Base-by-base conservation (phyloP, 2,329 filamentous ascomycete genomes). In the Pestalotiopsis sp. region DNA sequence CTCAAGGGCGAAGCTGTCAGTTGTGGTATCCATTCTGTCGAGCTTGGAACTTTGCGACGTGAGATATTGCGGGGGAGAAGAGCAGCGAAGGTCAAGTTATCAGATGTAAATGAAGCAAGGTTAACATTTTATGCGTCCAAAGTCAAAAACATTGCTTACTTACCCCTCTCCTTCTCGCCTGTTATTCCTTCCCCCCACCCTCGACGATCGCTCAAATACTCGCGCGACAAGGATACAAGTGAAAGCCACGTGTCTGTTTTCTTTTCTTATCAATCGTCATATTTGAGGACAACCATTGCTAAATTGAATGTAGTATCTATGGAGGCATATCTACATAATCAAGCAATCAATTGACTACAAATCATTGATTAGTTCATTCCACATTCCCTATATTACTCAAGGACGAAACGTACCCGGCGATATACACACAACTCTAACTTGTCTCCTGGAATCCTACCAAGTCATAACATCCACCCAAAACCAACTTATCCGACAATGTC, bases 1-100 rank as follows among this genome's bases (percentile, higher is more conserved):
- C 66, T 77, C 82, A 69, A 88, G 81, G 36, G 74, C 76, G 76
- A 86, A 86, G 17, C 70, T 61, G 4, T 69, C 69, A 23, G 63
- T 52, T 56, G 61, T 67, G 38, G 31, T 40, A 65, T 59, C 49
- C 66, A 68, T 70, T 17, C 41, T 17, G 57, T 17, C 23, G 7
- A 27, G 13, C 23, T 6, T 36, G 57, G 13, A 17, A 4, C 23
- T 17, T 59, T 14, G 12, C 14, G 14, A 14, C 3, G 20, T 13
- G 14, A 36, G 27, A 27, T n/a, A 36, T 59, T 36, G 57, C 14
- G 27, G 27, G 31, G 3, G 57, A 27, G 23, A 36, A 40, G 13
- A 12, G 9, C 25, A 23, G 17, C 31, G 12, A 20, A 36, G 1
- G 2, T 11, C 59, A 62, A 41, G 36, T 62, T 36, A 6, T 59